phyloP scores from a whole-genome alignment of 371 early-diverging fungal genomes.

The Neoconidiobolus thromboides region DNA sequence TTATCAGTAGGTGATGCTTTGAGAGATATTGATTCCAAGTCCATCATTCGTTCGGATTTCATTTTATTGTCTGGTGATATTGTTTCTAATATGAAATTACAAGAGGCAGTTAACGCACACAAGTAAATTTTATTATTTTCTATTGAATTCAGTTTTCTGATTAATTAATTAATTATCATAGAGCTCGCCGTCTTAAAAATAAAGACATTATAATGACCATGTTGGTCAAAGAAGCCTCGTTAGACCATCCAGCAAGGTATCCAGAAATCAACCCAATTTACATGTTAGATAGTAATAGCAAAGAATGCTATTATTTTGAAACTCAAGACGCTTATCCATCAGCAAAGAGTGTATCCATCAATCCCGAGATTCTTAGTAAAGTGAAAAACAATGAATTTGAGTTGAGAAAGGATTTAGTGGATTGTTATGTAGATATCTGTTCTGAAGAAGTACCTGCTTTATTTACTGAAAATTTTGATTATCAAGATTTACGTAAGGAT shows the following conservation, averaged over 20 bases:
- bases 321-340: slow-evolving; percentile 42
- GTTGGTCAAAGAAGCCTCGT: slow-evolving; percentile 44
- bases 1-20: slow-evolving; percentile 86
- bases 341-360: slow-evolving; percentile 32
- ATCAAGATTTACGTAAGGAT: slow-evolving; percentile 73
- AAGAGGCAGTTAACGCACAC: slow-evolving; percentile 55
- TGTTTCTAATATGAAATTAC: slow-evolving; percentile 72
- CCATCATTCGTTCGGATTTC: slow-evolving; percentile 69
- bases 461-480: slow-evolving; percentile 94
- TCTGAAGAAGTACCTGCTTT: slow-evolving; percentile 78
- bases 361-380: slow-evolving; percentile 28
- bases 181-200: slow-evolving; percentile 34
- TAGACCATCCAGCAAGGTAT: slow-evolving; percentile 20
- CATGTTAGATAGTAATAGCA: slow-evolving; percentile 51
- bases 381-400: slow-evolving; percentile 40
- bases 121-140: slow-evolving; percentile 20
- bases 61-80: slow-evolving; percentile 81
- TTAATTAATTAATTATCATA: not conserved
- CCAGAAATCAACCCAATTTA: slow-evolving; percentile 60
- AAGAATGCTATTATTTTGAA: slow-evolving; percentile 69
- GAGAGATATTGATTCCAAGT: slow-evolving; percentile 70
- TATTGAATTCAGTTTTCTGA: not conserved
- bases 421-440: slow-evolving; percentile 83
- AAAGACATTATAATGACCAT: slow-evolving; percentile 89
- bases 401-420: slow-evolving; percentile 77